These are phyloP conservation scores for Agaricus sinodeliciosus DNA, from an alignment of 768 basidiomycete species.

Conservation along the genomic window DNA sequence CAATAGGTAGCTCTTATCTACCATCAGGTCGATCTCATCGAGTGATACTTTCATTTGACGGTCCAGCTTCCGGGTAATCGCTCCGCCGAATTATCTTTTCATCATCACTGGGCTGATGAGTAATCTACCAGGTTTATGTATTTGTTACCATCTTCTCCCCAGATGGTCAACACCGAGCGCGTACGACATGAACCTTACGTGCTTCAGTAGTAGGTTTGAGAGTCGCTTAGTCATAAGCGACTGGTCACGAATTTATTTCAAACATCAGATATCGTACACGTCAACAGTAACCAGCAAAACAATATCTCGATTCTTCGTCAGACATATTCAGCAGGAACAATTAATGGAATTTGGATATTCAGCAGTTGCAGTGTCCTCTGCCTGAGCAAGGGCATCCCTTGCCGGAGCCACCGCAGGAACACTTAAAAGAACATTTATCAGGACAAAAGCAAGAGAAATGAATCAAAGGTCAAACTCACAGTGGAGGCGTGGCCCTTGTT, in stretches of 20 bases:
- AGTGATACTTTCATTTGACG: conserved; percentile 28
- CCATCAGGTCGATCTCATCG: conserved; percentile 30
- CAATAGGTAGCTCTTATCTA: conserved; percentile 30
- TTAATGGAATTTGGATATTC: too few relatives aligned
- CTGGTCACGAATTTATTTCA: background rate
- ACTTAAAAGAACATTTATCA: background rate
- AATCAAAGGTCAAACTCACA: background rate
- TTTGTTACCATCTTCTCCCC: background rate
- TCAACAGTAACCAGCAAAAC: background rate
- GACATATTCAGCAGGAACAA: too few relatives aligned
- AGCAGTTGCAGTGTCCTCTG: too few relatives aligned
- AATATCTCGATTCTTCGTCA: too few relatives aligned
- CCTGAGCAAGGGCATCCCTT: background rate
- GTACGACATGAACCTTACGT: background rate
- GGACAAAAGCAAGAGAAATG: background rate
- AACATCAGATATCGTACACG: background rate
- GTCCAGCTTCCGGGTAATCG: conserved; percentile 28
- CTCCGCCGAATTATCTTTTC: background rate
- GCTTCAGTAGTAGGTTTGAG: background rate
- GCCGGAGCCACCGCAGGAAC: background rate
- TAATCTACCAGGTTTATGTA: background rate
- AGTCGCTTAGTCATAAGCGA: too few relatives aligned
- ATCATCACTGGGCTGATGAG: background rate
- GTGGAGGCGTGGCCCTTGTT: conserved; percentile 4
- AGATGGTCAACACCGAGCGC: background rate